Conservation (phyloP, 2,329 filamentous ascomycete species). For the Exophiala sideris region DNA sequence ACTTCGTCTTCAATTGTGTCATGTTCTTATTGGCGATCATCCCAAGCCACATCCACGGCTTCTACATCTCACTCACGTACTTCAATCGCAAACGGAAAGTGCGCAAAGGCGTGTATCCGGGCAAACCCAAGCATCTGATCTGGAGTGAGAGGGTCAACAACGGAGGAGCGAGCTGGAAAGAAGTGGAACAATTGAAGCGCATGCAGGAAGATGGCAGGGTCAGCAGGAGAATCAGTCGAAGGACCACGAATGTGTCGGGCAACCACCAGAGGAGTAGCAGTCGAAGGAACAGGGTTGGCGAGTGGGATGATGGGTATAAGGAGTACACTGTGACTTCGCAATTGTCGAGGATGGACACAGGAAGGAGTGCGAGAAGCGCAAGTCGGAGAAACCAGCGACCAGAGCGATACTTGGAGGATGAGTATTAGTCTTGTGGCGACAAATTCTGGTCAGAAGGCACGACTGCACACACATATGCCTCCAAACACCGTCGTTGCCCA, state of each 20-base stretch:
- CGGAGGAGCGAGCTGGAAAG: conserved; percentile 34
- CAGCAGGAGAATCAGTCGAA: conserved; percentile 11
- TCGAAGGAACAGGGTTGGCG: conserved; percentile 1
- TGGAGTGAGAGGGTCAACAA: conserved; percentile 37
- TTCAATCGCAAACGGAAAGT: conserved; percentile 39
- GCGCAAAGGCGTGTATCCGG: conserved; percentile 37
- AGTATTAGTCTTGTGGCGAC: neutral
- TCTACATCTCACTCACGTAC: conserved; percentile 41
- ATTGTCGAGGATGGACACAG: neutral
- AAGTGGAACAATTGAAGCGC: conserved; percentile 32
- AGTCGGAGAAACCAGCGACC: neutral
- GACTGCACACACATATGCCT: no score
- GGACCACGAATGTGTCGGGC: neutral
- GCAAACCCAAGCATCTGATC: conserved; percentile 35
- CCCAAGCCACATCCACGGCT: conserved; percentile 41
- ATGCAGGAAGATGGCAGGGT: conserved; percentile 17
- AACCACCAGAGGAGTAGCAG: neutral
- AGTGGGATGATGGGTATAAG: conserved; percentile 20
- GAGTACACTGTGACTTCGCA: conserved; percentile 5
- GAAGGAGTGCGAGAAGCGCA: conserved; percentile 1
- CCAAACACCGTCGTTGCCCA: no score
- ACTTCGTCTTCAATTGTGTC: conserved; percentile 38
- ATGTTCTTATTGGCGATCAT: conserved; percentile 42
- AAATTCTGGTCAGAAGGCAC: no score
- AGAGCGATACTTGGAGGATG: neutral